Percentiles rank a stretch among this genome's conserved stretches.
Conservation (phyloP, 2,329 filamentous ascomycete genomes). For the Botrytis squamosa region DNA sequence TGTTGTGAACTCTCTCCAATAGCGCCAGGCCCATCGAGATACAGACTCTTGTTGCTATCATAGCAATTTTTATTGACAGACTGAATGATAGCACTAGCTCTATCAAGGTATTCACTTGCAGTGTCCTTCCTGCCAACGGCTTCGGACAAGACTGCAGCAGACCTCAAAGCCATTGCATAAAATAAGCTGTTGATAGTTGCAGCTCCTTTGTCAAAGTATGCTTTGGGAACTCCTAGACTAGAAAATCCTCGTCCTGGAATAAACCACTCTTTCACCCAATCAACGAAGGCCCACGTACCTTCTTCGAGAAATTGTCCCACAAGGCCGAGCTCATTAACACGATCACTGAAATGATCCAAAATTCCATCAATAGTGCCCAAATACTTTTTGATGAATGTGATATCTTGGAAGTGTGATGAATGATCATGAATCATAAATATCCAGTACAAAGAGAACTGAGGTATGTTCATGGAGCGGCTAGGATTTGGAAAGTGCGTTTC, state of each 20-base stretch:
- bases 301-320: not conserved
- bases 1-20: not conserved
- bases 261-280: slow-evolving; percentile 11
- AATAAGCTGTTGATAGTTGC: slow-evolving; percentile 7
- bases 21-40: not conserved
- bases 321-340: not conserved
- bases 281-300: slow-evolving; percentile 7
- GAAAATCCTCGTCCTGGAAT: not conserved
- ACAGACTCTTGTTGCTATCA: not conserved
- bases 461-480: not conserved
- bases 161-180: slow-evolving; percentile 1
- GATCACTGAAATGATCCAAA: not conserved
- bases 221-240: slow-evolving; percentile 4
- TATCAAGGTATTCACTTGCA: not conserved
- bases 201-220: slow-evolving; percentile 2
- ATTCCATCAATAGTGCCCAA: not conserved
- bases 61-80: slow-evolving; percentile 4
- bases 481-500: slow-evolving; percentile 38
- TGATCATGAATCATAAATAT: slow-evolving; percentile 12
- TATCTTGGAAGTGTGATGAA: not conserved
- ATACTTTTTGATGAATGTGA: not conserved
- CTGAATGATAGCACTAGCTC: not conserved
- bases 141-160: not conserved
- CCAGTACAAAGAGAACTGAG: not conserved
- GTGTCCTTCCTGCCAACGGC: not conserved